phyloP scores from a whole-genome alignment of 108 stramenopile species.

The Schizochytrium sp. region DNA sequence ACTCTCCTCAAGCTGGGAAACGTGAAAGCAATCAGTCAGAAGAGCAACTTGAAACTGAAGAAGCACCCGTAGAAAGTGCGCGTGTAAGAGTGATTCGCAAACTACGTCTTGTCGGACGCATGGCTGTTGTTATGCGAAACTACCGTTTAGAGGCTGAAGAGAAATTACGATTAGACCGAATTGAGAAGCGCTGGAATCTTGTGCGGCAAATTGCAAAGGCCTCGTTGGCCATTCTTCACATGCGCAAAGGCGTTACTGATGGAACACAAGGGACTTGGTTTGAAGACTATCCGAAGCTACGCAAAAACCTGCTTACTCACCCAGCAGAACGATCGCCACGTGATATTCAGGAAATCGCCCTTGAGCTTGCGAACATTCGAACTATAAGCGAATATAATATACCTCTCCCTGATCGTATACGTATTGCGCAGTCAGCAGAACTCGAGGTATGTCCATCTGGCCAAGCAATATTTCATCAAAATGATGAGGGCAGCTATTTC shows the following conservation, averaged over 20 bases:
- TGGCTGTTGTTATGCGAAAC: conserved; percentile 57
- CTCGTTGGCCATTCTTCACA: conserved; percentile 28
- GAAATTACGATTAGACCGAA: neutral
- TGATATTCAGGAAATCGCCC: neutral
- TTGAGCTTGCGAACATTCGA: neutral
- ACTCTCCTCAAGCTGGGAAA: no score
- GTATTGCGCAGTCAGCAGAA: neutral
- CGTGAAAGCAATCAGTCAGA: neutral
- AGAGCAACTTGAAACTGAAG: neutral
- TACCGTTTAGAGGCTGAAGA: conserved; percentile 40
- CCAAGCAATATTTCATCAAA: neutral
- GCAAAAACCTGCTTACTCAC: neutral
- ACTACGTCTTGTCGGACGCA: conserved; percentile 46
- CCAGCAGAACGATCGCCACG: neutral
- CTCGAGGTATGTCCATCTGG: conserved; percentile 14
- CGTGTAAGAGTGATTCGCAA: neutral
- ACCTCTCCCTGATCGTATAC: neutral
- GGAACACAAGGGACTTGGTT: neutral
- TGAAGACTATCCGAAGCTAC: neutral
- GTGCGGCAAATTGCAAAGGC: conserved; percentile 57
- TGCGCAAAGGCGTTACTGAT: neutral
- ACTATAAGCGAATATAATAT: neutral
- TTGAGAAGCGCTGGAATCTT: conserved; percentile 1
- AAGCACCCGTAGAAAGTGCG: neutral
- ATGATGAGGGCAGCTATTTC: conserved; percentile 21